phyloP scores from a whole-genome alignment of 345 rosid species.

The Passiflora organensis region DNA sequence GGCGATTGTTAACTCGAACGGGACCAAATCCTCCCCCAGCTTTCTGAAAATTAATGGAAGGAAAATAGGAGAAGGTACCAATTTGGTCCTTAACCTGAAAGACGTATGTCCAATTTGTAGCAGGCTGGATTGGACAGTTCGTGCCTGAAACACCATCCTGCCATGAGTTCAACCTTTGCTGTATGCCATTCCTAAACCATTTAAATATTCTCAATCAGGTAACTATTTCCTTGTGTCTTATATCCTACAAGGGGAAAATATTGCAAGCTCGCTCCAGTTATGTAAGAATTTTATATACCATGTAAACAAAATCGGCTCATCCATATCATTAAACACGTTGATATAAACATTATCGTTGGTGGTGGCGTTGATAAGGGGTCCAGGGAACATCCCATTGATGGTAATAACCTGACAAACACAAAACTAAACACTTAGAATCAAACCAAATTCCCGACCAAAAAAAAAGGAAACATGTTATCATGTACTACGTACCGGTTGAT shows the following conservation, averaged over 20 bases:
- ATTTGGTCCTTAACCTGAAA: constrained; percentile 24
- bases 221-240: no score
- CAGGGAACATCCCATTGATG: constrained; percentile 29
- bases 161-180: constrained; percentile 23
- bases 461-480: neutral
- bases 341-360: constrained; percentile 18
- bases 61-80: constrained; percentile 14
- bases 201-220: no score
- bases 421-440: neutral
- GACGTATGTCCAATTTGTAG: constrained; percentile 12
- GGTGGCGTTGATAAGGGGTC: constrained; percentile 23
- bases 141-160: constrained; percentile 24
- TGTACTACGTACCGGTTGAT: constrained; percentile 31
- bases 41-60: constrained; percentile 16
- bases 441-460: neutral
- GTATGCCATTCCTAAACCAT: constrained; percentile 19
- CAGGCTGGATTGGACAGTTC: constrained; percentile 20
- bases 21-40: constrained; percentile 21
- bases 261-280: neutral
- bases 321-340: constrained; percentile 22
- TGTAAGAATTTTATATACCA: constrained; percentile 4
- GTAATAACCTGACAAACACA: constrained; percentile 15
- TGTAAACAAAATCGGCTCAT: constrained; percentile 25
- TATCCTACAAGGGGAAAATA: neutral
- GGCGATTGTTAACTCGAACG: constrained; percentile 12